phyloP scores from a whole-genome alignment of 2,329 filamentous ascomycete genomes.

The Venturia asperata region DNA sequence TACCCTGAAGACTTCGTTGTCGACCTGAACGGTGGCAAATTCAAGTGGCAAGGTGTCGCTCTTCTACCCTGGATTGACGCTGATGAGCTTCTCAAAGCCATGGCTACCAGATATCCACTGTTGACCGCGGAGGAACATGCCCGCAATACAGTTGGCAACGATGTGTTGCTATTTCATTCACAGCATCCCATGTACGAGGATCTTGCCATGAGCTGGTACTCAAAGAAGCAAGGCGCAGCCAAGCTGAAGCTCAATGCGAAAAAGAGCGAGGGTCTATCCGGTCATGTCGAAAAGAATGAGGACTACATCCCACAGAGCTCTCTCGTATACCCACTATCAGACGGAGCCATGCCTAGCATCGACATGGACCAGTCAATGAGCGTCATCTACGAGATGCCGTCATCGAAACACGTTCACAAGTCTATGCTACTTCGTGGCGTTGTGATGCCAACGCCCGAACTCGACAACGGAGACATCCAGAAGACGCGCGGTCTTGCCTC shows the following conservation, averaged over 20 bases:
- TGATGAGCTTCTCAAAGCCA: conserved; percentile 71
- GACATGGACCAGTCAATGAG: conserved; percentile 84
- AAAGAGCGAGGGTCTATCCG: conserved; percentile 69
- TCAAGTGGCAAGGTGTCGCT: conserved; percentile 94
- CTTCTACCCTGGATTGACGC: conserved; percentile 95
- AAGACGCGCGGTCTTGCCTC: conserved; percentile 59
- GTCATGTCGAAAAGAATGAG: conserved; percentile 73
- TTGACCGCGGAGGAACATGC: conserved; percentile 68
- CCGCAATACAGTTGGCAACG: conserved; percentile 72
- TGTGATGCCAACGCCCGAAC: conserved; percentile 60
- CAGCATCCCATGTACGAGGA: conserved; percentile 80
- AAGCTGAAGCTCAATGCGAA: conserved; percentile 66
- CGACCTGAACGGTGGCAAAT: conserved; percentile 96
- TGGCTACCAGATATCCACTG: conserved; percentile 73
- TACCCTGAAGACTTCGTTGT: conserved; percentile 92
- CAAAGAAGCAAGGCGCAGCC: conserved; percentile 66
- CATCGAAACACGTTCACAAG: conserved; percentile 68
- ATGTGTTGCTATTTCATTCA: conserved; percentile 79
- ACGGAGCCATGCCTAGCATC: conserved; percentile 64
- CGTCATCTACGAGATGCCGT: conserved; percentile 79
- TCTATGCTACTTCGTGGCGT: conserved; percentile 89
- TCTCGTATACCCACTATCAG: conserved; percentile 69
- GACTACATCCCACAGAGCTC: conserved; percentile 77
- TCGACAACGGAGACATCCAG: conserved; percentile 71
- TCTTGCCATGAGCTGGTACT: conserved; percentile 79